Percentiles rank a stretch among this genome's conserved stretches.
phyloP scores from a whole-genome alignment of 257 asterid genomes.

The Nicotiana tomentosiformis region DNA sequence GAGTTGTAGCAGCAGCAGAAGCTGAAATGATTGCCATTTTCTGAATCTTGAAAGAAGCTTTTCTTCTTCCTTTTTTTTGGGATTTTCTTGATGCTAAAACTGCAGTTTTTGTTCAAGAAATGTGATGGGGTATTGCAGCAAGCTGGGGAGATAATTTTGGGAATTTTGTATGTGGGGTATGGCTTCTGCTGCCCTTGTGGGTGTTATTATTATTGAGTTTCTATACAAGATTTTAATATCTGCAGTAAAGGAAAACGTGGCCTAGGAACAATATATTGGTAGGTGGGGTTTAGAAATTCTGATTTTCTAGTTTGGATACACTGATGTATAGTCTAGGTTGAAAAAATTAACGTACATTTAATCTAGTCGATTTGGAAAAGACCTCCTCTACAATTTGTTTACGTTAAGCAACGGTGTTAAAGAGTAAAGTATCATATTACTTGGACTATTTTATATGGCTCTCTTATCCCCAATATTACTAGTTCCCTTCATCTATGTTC shows the following conservation, averaged over 20 bases:
- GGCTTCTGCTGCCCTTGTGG: background rate
- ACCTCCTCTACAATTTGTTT: too few relatives aligned
- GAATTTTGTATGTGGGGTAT: background rate
- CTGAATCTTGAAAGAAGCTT: background rate
- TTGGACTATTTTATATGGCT: too few relatives aligned
- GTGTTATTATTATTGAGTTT: background rate
- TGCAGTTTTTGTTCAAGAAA: background rate
- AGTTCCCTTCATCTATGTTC: too few relatives aligned
- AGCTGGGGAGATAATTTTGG: background rate
- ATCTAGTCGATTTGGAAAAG: too few relatives aligned
- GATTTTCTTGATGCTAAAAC: background rate
- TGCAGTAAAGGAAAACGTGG: background rate
- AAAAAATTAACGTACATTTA: background rate
- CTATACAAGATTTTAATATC: background rate
- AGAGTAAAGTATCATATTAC: too few relatives aligned
- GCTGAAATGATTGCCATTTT: constrained; percentile 11
- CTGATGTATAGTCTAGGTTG: background rate
- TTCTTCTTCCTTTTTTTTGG: too few relatives aligned
- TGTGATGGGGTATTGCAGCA: background rate
- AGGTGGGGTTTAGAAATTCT: background rate
- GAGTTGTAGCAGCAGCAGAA: background rate
- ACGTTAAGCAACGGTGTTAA: too few relatives aligned
- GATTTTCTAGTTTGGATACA: background rate
- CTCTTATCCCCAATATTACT: too few relatives aligned
- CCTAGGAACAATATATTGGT: background rate